Base-by-base conservation (phyloP, 2,329 filamentous ascomycete species). In the Phialophora macrospora region DNA sequence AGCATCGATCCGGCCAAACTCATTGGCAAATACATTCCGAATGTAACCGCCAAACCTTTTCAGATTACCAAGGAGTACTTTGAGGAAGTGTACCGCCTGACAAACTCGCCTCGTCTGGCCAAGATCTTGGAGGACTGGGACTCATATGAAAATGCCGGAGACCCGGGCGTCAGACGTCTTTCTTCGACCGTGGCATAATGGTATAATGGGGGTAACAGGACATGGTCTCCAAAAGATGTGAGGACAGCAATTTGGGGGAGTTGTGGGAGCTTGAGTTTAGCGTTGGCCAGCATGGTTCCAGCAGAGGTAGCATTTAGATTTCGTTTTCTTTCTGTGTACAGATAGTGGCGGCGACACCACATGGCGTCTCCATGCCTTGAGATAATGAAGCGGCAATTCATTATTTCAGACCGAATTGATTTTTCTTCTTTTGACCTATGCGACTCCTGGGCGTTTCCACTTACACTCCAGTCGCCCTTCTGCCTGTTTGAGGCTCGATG, bases 41-140 rank as follows among this genome's bases (percentile, higher is more conserved):
- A 99, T 80, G 96, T 99, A 72, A 99, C 95, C 63, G 95, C 95
- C 65, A 89, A 89, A 80, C 95, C 95, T 17, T 99, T 99, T 77
- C 92, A 93, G 78, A 84, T 99, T 71, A 96, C 93, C 62, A 96
- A 93, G 85, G 95, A 98, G 82, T 99, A 99, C 83, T 99, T 99
- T 80, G 94, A 99, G 85, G 95, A 98, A 76, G 96, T 99, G 58
- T 98, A 98, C 82, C 88, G 88, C 74, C 81, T 99, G 77, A 99
- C 95, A 62, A 97, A 96, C 81, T 86, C 83, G 22, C 87, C 87
- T 52, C 82, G 80, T 48, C 80, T 83, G 69, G 81, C 80, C 34
- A 77, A 81, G 67, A 79, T 83, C 66, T 78, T 97, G 77, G 91
- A 92, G 72, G 97, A 97, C 82, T 92, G 90, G 90, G 90, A 92